These are phyloP conservation scores for Alnus glutinosa DNA, from an alignment of 306 rosid genomes.

Conservation along the genomic window DNA sequence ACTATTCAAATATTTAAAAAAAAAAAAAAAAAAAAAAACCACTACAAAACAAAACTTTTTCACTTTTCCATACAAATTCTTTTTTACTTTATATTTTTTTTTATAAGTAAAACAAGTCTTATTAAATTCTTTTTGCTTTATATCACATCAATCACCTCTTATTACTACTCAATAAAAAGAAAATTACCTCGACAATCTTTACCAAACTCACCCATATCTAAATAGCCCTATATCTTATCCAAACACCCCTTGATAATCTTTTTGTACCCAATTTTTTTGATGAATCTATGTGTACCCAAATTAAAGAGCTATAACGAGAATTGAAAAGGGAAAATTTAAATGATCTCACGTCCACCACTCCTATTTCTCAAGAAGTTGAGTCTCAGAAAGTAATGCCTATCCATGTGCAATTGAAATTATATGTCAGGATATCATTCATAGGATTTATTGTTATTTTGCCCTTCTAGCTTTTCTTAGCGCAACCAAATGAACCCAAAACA, in stretches of 20 bases:
- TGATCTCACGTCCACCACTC: background rate
- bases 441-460: background rate
- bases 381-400: background rate
- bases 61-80: too few relatives aligned
- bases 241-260: background rate
- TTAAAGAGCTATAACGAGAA: background rate
- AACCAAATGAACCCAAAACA: slow-evolving; percentile 26
- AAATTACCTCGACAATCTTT: too few relatives aligned
- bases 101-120: too few relatives aligned
- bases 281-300: slow-evolving; percentile 1
- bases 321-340: background rate
- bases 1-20: too few relatives aligned
- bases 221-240: background rate
- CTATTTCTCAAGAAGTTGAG: background rate
- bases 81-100: too few relatives aligned
- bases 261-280: background rate
- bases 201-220: background rate
- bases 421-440: background rate
- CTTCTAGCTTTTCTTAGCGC: slow-evolving; percentile 11
- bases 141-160: too few relatives aligned
- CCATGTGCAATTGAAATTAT: background rate
- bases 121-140: too few relatives aligned
- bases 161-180: too few relatives aligned
- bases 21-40: too few relatives aligned
- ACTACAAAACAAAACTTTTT: too few relatives aligned